These are phyloP conservation scores for Ogataea paraovalis DNA, from an alignment of 805 yeast species.

Conservation along the genomic window DNA sequence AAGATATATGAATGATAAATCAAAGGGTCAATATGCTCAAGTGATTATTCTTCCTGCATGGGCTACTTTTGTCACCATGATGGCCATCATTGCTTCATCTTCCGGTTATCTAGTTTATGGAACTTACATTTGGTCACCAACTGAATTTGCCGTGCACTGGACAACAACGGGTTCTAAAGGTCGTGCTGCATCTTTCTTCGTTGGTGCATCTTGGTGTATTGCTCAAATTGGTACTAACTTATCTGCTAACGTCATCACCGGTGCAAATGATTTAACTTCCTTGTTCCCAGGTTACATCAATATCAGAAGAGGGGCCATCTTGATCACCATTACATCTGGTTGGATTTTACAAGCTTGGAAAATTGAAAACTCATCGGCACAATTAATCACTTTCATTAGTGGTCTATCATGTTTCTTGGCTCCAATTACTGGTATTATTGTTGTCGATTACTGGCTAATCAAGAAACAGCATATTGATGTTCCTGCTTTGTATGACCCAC, in stretches of 20 bases:
- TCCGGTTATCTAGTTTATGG: constrained; percentile 38
- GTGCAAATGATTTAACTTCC: constrained; percentile 55
- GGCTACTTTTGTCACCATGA: constrained; percentile 26
- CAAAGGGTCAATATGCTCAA: constrained; percentile 31
- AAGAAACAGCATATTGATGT: constrained; percentile 34
- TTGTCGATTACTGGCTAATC: constrained; percentile 38
- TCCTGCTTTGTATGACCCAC: constrained; percentile 31
- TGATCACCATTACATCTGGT: constrained; percentile 31
- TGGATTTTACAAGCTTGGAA: constrained; percentile 41
- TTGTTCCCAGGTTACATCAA: constrained; percentile 55
- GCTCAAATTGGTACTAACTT: constrained; percentile 39
- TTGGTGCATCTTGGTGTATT: constrained; percentile 19
- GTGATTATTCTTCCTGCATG: constrained; percentile 25
- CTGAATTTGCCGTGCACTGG: constrained; percentile 35
- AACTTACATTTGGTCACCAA: constrained; percentile 41
- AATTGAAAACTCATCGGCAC: constrained; percentile 33
- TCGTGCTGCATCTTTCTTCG: constrained; percentile 18
- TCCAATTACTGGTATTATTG: constrained; percentile 37
- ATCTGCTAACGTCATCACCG: constrained; percentile 58
- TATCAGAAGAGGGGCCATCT: constrained; percentile 50
- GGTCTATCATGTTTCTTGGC: constrained; percentile 36
- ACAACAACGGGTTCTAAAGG: constrained; percentile 23
- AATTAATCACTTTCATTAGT: constrained; percentile 34
- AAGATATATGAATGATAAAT: constrained; percentile 32
- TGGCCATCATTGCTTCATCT: constrained; percentile 33